Conservation (phyloP, 805 yeast species). For the Pichia kluyveri region DNA sequence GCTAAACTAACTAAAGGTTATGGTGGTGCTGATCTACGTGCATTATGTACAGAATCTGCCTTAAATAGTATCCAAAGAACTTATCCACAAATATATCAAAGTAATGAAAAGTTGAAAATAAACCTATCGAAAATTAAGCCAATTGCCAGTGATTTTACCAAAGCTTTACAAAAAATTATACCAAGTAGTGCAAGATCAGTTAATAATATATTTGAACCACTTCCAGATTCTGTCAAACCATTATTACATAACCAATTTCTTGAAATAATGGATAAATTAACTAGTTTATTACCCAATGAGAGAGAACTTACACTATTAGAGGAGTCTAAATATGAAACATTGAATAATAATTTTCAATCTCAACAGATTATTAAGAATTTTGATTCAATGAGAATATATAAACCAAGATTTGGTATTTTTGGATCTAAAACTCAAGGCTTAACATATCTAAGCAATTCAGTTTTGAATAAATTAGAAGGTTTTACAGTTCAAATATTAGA, state of each 20-base stretch:
- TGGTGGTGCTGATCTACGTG: constrained; percentile 96
- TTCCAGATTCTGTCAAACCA: constrained; percentile 66
- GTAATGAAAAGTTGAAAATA: constrained; percentile 63
- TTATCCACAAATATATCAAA: constrained; percentile 84
- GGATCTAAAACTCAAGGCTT: constrained; percentile 84
- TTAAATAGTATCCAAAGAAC: constrained; percentile 82
- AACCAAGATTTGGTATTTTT: constrained; percentile 69
- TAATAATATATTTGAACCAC: constrained; percentile 57
- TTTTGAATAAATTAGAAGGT: constrained; percentile 77
- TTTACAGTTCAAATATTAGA: constrained; percentile 84
- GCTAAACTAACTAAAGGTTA: constrained; percentile 87
- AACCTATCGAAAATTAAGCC: constrained; percentile 67
- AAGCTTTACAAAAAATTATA: constrained; percentile 75
- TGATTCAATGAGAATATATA: constrained; percentile 49
- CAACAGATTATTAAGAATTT: constrained; percentile 47
- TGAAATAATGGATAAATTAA: constrained; percentile 37
- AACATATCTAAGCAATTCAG: constrained; percentile 73
- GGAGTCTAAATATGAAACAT: constrained; percentile 58
- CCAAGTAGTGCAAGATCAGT: constrained; percentile 90
- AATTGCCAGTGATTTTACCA: constrained; percentile 73
- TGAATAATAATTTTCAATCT: constrained; percentile 50
- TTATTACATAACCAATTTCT: constrained; percentile 46
- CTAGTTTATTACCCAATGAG: constrained; percentile 51
- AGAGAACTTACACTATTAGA: constrained; percentile 52
- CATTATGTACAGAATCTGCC: constrained; percentile 94